These are phyloP conservation scores for Myxozyma nipponensis DNA, from an alignment of 805 yeast species.

Conservation along the genomic window DNA sequence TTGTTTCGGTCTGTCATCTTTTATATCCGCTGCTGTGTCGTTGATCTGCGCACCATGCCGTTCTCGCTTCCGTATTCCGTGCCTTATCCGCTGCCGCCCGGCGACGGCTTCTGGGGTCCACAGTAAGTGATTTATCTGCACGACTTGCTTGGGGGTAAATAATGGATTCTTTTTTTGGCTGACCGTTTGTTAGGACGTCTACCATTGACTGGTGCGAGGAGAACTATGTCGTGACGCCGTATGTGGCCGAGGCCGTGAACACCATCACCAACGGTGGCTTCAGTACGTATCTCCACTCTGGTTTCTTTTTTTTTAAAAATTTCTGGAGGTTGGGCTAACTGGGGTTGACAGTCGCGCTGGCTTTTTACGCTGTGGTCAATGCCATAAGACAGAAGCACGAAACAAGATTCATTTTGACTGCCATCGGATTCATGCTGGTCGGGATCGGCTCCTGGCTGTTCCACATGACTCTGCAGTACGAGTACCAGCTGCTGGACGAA, in stretches of 20 bases:
- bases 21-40: not conserved
- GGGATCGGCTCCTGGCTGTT: slow-evolving; percentile 94
- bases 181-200: slow-evolving; percentile 48
- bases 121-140: slow-evolving; percentile 18
- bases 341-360: slow-evolving; percentile 43
- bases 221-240: slow-evolving; percentile 80
- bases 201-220: slow-evolving; percentile 99
- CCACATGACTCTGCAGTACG: slow-evolving; percentile 91
- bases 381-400: slow-evolving; percentile 62
- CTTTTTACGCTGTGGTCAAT: slow-evolving; percentile 60
- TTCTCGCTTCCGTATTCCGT: slow-evolving; percentile 17
- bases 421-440: slow-evolving; percentile 78
- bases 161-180: not conserved
- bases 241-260: slow-evolving; percentile 86
- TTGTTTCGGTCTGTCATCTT: not conserved
- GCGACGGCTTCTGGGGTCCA: slow-evolving; percentile 69
- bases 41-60: not conserved
- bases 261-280: slow-evolving; percentile 70
- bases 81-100: slow-evolving; percentile 55
- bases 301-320: not conserved
- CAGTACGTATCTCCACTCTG: slow-evolving; percentile 26
- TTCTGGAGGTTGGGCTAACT: not conserved
- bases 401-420: slow-evolving; percentile 62
- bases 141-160: not conserved
- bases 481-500: slow-evolving; percentile 89